Evolutionary conservation across 768 basidiomycete genomes (phyloP).

Genomic region (Rhodotorula taiwanensis): DNA sequence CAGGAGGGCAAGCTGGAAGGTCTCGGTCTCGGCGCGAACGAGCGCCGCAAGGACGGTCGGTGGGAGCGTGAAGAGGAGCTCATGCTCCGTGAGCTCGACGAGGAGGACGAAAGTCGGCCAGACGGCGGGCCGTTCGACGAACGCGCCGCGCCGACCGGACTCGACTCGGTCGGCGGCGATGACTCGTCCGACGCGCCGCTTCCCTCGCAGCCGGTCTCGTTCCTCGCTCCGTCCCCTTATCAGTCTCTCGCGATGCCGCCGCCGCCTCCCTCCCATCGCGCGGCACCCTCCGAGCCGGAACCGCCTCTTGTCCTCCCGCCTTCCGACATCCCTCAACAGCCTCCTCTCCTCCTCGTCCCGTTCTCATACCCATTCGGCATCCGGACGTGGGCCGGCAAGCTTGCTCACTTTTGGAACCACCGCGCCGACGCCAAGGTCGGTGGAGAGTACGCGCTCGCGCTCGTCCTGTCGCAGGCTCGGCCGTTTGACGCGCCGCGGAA

Average conservation of each 20-base stretch:
- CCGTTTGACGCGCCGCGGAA: slow-evolving; percentile 54
- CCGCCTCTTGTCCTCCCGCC: slow-evolving; percentile 50
- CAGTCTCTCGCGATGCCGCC: slow-evolving; percentile 33
- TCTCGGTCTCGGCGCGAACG: slow-evolving; percentile 39
- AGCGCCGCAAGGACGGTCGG: slow-evolving; percentile 62
- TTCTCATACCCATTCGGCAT: slow-evolving; percentile 42
- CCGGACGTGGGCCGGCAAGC: slow-evolving; percentile 37
- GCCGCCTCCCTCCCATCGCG: background rate
- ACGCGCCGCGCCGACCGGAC: slow-evolving; percentile 34
- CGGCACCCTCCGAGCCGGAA: slow-evolving; percentile 20
- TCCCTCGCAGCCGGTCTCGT: slow-evolving; percentile 40
- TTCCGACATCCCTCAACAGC: slow-evolving; percentile 59
- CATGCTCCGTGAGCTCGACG: slow-evolving; percentile 63
- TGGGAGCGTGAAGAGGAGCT: slow-evolving; percentile 63
- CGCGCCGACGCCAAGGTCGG: slow-evolving; percentile 71
- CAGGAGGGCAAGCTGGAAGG: slow-evolving; percentile 51
- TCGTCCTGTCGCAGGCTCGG: slow-evolving; percentile 61
- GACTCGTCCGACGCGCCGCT: slow-evolving; percentile 43
- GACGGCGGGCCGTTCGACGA: slow-evolving; percentile 36
- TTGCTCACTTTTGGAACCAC: slow-evolving; percentile 80
- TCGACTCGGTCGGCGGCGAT: slow-evolving; percentile 41
- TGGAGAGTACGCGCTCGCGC: slow-evolving; percentile 59
- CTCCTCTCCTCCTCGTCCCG: slow-evolving; percentile 56
- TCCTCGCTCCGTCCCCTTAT: slow-evolving; percentile 37
- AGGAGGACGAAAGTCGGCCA: slow-evolving; percentile 41